These are phyloP conservation scores for Saccharomycopsis phalli DNA, from an alignment of 1,139 yeast species.

Conservation along the genomic window DNA sequence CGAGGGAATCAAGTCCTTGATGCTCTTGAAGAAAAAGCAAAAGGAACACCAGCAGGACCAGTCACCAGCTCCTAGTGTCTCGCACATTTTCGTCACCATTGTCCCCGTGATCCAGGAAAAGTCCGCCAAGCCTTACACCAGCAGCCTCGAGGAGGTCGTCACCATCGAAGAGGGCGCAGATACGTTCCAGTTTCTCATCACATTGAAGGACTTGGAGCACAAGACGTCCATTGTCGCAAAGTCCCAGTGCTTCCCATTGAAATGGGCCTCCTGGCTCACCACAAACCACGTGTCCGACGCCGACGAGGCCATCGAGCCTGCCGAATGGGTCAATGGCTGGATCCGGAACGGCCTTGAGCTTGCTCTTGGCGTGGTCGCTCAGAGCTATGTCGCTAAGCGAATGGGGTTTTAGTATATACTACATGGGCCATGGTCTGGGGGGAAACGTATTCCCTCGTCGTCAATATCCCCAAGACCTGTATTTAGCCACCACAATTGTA, in stretches of 20 bases:
- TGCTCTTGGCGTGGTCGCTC: slow-evolving; percentile 80
- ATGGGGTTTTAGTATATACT: slow-evolving; percentile 53
- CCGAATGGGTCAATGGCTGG: slow-evolving; percentile 96
- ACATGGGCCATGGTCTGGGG: background rate
- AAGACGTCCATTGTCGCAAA: slow-evolving; percentile 62
- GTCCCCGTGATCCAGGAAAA: slow-evolving; percentile 46
- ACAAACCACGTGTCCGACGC: slow-evolving; percentile 29
- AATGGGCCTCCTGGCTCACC: slow-evolving; percentile 85
- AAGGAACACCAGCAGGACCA: slow-evolving; percentile 22
- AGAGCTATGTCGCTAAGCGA: slow-evolving; percentile 79
- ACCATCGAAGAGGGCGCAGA: slow-evolving; percentile 33
- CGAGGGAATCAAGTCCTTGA: slow-evolving; percentile 47
- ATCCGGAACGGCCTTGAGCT: slow-evolving; percentile 72
- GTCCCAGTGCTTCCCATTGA: slow-evolving; percentile 83
- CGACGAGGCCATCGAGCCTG: slow-evolving; percentile 61
- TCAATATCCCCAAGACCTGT: too few species aligned
- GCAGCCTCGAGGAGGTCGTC: slow-evolving; percentile 24
- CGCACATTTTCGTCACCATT: slow-evolving; percentile 70
- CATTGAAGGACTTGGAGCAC: slow-evolving; percentile 71
- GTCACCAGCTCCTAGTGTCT: slow-evolving; percentile 24
- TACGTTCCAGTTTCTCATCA: slow-evolving; percentile 59
- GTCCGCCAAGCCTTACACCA: slow-evolving; percentile 13
- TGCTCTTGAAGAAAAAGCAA: slow-evolving; percentile 29
- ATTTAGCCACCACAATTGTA: too few species aligned
- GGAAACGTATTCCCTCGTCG: too few species aligned